phyloP scores from a whole-genome alignment of 768 basidiomycete genomes.

The Rickenella mellea region DNA sequence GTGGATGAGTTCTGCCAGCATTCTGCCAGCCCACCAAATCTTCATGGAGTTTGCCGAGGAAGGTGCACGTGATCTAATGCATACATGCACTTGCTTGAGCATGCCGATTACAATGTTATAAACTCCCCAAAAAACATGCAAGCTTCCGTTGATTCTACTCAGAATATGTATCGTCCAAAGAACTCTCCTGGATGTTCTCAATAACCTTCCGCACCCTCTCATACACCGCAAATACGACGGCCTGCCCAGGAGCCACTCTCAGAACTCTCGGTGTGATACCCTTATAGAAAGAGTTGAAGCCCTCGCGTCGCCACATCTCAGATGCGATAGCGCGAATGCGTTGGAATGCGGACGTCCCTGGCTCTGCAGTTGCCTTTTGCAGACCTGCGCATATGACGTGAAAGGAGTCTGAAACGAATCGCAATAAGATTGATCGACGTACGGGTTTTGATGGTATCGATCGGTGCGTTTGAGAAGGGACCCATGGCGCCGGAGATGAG shows the following conservation, averaged over 20 bases:
- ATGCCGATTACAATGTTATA: neutral
- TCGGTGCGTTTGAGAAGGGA: conserved; percentile 95
- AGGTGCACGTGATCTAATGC: no score
- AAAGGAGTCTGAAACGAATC: neutral
- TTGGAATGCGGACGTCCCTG: conserved; percentile 69
- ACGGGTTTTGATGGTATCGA: conserved; percentile 94
- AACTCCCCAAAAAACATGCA: no score
- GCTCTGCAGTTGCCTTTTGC: conserved; percentile 70
- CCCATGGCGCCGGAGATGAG: conserved; percentile 97
- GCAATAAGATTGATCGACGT: conserved; percentile 18
- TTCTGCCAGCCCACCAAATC: no score
- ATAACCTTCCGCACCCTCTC: conserved; percentile 74
- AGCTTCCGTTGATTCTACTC: no score
- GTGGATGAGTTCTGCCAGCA: no score
- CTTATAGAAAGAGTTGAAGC: conserved; percentile 88
- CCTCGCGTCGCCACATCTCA: conserved; percentile 94
- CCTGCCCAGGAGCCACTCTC: conserved; percentile 93
- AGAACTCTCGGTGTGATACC: conserved; percentile 95
- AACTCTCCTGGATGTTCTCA: conserved; percentile 49
- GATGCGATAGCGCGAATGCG: conserved; percentile 71
- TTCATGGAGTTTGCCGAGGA: no score
- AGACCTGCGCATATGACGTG: conserved; percentile 39
- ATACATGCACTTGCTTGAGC: conserved; percentile 2
- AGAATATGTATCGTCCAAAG: conserved; percentile 55
- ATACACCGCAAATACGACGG: conserved; percentile 96